A percentile compares a stretch with the other conserved stretches of the same genome.
Evolutionary conservation across 768 basidiomycete species (phyloP).

Genomic region (Pleurotus eryngii): DNA sequence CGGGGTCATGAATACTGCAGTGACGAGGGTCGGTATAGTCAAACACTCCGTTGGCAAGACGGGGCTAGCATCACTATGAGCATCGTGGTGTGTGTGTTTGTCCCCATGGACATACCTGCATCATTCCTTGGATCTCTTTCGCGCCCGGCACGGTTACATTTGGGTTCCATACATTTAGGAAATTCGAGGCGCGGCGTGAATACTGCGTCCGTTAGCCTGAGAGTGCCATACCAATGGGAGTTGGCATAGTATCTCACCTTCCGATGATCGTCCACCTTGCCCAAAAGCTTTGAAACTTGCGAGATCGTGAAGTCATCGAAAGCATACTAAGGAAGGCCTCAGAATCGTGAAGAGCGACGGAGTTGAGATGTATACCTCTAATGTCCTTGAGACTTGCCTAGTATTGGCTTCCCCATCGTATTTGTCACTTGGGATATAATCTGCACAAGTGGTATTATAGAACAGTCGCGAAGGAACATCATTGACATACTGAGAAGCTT

Average conservation of each 20-base stretch:
- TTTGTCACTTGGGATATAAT: slow-evolving; percentile 38
- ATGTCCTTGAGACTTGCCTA: slow-evolving; percentile 58
- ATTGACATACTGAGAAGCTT: slow-evolving; percentile 42
- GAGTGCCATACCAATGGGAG: background rate
- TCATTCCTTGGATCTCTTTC: slow-evolving; percentile 49
- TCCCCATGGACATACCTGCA: slow-evolving; percentile 42
- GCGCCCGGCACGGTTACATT: slow-evolving; percentile 47
- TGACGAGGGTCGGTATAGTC: slow-evolving; percentile 66
- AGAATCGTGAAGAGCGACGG: background rate
- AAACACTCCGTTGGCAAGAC: slow-evolving; percentile 53
- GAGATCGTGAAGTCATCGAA: slow-evolving; percentile 65
- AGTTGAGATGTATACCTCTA: slow-evolving; percentile 40
- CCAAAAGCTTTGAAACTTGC: slow-evolving; percentile 56
- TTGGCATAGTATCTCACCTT: slow-evolving; percentile 37
- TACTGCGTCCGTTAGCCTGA: slow-evolving; percentile 35
- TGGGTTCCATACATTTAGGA: slow-evolving; percentile 57
- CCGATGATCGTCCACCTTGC: slow-evolving; percentile 41
- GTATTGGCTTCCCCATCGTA: slow-evolving; percentile 47
- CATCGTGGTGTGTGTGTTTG: too few species aligned
- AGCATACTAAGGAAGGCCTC: slow-evolving; percentile 40
- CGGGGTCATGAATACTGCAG: slow-evolving; percentile 61
- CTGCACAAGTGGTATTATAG: slow-evolving; percentile 16
- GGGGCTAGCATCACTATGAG: slow-evolving; percentile 32
- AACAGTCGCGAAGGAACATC: background rate
- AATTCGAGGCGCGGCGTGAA: slow-evolving; percentile 49